phyloP scores from a whole-genome alignment of 1,284 basidiomycete genomes.

The Tilletia walkeri region DNA sequence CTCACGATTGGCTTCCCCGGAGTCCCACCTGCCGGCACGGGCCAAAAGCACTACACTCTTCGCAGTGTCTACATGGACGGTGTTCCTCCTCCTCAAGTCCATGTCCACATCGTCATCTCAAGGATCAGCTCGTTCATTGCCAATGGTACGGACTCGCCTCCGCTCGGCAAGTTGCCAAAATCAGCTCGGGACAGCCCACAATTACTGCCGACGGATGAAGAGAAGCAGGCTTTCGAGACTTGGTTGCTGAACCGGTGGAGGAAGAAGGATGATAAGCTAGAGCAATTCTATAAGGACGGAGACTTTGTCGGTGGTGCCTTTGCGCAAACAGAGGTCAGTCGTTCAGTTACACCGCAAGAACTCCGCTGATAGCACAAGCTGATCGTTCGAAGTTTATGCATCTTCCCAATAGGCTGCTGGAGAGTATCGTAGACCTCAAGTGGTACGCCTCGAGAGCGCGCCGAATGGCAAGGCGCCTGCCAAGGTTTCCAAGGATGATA shows the following conservation, averaged over 20 bases:
- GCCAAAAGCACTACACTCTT: conserved; percentile 81
- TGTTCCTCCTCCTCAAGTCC: conserved; percentile 77
- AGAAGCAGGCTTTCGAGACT: conserved; percentile 71
- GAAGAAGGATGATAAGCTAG: conserved; percentile 76
- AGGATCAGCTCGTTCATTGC: neutral
- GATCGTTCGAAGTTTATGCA: too few species aligned
- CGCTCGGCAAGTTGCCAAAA: conserved; percentile 27
- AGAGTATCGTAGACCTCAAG: neutral
- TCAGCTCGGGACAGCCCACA: conserved; percentile 22
- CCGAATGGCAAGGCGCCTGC: conserved; percentile 7
- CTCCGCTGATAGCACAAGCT: too few species aligned
- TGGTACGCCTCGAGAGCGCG: neutral
- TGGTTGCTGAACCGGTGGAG: conserved; percentile 82
- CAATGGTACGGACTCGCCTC: conserved; percentile 21
- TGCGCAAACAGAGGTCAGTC: conserved; percentile 7
- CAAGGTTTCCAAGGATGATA: neutral
- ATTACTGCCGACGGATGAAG: conserved; percentile 63
- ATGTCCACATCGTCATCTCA: conserved; percentile 63
- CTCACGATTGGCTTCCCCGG: conserved; percentile 83
- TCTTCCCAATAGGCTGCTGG: neutral
- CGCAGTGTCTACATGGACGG: conserved; percentile 79
- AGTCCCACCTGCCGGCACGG: conserved; percentile 62
- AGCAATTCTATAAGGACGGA: conserved; percentile 61
- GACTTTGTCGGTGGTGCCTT: conserved; percentile 43
- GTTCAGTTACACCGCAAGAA: too few species aligned